Evolutionary conservation across 768 basidiomycete species (phyloP), one percentile per base, ranked within the genome.

Genomic region (Termitomyces sp.): DNA sequence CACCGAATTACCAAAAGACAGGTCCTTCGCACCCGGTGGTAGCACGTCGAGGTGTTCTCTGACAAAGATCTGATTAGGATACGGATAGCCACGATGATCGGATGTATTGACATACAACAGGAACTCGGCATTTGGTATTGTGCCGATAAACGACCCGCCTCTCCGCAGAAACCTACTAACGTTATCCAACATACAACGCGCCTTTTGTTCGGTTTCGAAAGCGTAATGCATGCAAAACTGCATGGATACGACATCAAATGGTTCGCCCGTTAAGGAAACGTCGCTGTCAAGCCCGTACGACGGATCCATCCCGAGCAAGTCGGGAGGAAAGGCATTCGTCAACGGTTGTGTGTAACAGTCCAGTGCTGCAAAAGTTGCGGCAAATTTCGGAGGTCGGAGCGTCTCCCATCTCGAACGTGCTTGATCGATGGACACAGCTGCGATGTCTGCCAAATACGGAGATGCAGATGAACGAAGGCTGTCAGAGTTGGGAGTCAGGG

Each of bases 161-260:
- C 81, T 79, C 36, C 91, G 79, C 49, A 99, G 79, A 80, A 89
- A 88, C 50, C 82, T 76, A 60, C 86, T 84, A 36, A 95, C 96
- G 71, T 99, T 99, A 42, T 86, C 83, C 37, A 99, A 85, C 97
- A 99, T 97, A 72, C 86, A 89, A 37, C 92, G 83, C 31, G 87
- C 91, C 71, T 97, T 97, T 61, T 83, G 78, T 36, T 86, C 83
- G n/a, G 83, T 89, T 73, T 98, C 95, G 72, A 99, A 98, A 8
- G 97, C 97, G 70, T 99, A 98, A 73, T 99, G 97, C 92, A 99
- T 98, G 74, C 97, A 98, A 73, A 99, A 99, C 71, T 99, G 97
- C 94, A 98, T 93, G 2, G 94, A 92, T 5, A 98, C 94, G 60
- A 94, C 92, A 69, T 98, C 97, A 70, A 97, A 97, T 5, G 88